These are phyloP conservation scores for Spinellus fusiger DNA, from an alignment of 192 early-diverging fungal genomes.

Conservation along the genomic window DNA sequence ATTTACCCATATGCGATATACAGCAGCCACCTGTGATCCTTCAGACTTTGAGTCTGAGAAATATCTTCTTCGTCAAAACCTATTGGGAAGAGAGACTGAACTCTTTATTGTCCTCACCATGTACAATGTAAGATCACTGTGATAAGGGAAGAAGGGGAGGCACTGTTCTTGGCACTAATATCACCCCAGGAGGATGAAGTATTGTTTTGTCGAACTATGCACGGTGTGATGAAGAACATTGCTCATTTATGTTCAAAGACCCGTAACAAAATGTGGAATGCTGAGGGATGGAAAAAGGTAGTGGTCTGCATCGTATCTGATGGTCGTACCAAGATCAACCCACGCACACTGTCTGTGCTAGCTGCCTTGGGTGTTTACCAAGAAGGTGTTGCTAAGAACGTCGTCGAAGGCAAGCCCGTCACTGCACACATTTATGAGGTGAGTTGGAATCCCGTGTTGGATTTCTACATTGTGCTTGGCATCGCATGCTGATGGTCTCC, in stretches of 20 bases:
- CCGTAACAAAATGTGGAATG: constrained; percentile 64
- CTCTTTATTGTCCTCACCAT: constrained; percentile 79
- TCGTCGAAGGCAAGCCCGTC: constrained; percentile 57
- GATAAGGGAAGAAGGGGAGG: neutral
- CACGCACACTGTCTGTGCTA: constrained; percentile 60
- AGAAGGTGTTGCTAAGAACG: constrained; percentile 64
- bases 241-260: constrained; percentile 76
- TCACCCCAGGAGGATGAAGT: constrained; percentile 87
- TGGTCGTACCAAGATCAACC: constrained; percentile 72
- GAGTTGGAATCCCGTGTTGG: constrained; percentile 15
- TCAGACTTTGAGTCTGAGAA: constrained; percentile 70
- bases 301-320: constrained; percentile 80
- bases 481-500: neutral
- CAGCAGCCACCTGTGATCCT: constrained; percentile 81
- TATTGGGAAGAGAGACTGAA: constrained; percentile 64
- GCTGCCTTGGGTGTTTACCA: constrained; percentile 81
- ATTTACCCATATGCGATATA: constrained; percentile 91
- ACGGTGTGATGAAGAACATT: constrained; percentile 87
- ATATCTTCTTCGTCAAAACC: constrained; percentile 74
- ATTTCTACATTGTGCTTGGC: neutral
- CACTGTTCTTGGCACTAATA: neutral
- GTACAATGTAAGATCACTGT: constrained; percentile 50
- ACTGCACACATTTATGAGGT: constrained; percentile 59
- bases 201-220: constrained; percentile 84
- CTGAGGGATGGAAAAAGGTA: constrained; percentile 79